These are phyloP conservation scores for Mortierella sp. DNA, from an alignment of 371 early-diverging fungal species.

Conservation along the genomic window DNA sequence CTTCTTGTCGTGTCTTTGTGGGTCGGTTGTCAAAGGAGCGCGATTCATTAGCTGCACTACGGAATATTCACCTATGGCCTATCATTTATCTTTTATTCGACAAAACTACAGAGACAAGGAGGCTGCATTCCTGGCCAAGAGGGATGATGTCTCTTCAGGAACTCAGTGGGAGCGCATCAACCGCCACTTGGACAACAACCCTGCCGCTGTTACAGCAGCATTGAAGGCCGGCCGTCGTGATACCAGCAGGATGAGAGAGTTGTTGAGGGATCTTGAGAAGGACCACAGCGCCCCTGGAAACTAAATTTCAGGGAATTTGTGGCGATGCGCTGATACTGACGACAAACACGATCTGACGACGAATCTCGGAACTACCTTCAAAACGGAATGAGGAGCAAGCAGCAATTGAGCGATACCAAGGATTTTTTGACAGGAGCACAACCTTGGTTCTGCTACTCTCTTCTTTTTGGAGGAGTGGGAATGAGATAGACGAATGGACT, in stretches of 20 bases:
- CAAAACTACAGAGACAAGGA: constrained; percentile 65
- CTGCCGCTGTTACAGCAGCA: constrained; percentile 61
- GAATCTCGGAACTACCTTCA: not conserved
- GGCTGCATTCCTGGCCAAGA: constrained; percentile 62
- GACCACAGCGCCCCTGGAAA: constrained; percentile 86
- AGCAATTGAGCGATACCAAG: not conserved
- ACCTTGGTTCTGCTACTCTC: not conserved
- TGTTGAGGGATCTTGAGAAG: constrained; percentile 84
- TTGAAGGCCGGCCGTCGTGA: constrained; percentile 64
- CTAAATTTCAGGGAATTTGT: constrained; percentile 10
- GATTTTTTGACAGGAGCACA: not conserved
- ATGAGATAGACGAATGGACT: not conserved
- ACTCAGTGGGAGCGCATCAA: constrained; percentile 84
- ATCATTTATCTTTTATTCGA: not conserved
- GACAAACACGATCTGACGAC: not conserved
- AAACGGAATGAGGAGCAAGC: not conserved
- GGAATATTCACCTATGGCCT: not conserved
- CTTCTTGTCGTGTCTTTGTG: not conserved
- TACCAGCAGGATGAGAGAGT: constrained; percentile 86
- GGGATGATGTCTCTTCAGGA: constrained; percentile 75
- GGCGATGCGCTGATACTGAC: not conserved
- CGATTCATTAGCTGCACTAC: not conserved
- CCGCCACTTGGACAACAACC: constrained; percentile 75
- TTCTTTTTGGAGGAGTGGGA: not conserved
- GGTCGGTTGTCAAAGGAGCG: not conserved